A percentile compares a stretch with the other conserved stretches of the same genome.
Evolutionary conservation across 768 basidiomycete species (phyloP).

Genomic region (Imleria badia): DNA sequence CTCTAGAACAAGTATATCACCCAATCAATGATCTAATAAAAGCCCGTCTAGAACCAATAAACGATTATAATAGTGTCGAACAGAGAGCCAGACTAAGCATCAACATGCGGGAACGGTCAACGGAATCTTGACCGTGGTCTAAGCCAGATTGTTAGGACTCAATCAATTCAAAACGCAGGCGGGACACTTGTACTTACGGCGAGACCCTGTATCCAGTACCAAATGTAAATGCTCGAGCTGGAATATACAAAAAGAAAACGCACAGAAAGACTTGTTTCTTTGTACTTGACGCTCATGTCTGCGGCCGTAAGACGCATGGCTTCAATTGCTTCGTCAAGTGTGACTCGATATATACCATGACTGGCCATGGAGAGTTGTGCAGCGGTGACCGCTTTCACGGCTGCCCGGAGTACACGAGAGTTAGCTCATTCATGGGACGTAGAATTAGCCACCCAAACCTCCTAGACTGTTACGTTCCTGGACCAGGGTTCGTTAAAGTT

Average conservation of each 20-base stretch:
- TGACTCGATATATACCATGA: constrained; percentile 82
- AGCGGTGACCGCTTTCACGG: constrained; percentile 91
- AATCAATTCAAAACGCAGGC: neutral
- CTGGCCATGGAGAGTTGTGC: constrained; percentile 95
- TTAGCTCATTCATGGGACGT: constrained; percentile 1
- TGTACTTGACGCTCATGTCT: constrained; percentile 96
- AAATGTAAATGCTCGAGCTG: neutral
- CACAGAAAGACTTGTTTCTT: constrained; percentile 92
- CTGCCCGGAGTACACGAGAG: constrained; percentile 36
- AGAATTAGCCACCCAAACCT: constrained; percentile 42
- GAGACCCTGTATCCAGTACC: constrained; percentile 43
- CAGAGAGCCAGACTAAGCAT: neutral
- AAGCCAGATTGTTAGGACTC: constrained; percentile 9
- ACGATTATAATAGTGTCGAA: neutral
- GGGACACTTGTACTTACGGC: constrained; percentile 43
- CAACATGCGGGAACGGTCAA: constrained; percentile 82
- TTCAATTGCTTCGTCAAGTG: constrained; percentile 92
- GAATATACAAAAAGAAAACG: constrained; percentile 24
- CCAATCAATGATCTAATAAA: neutral
- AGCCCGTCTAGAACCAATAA: neutral
- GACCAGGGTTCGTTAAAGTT: neutral
- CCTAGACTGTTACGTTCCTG: constrained; percentile 86
- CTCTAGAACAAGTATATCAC: neutral
- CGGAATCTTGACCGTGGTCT: constrained; percentile 82
- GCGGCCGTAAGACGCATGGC: constrained; percentile 90